A percentile compares a stretch with the other conserved stretches of the same genome.
phyloP scores from a whole-genome alignment of 192 early-diverging fungal species.

The Helicostylum pulchrum region DNA sequence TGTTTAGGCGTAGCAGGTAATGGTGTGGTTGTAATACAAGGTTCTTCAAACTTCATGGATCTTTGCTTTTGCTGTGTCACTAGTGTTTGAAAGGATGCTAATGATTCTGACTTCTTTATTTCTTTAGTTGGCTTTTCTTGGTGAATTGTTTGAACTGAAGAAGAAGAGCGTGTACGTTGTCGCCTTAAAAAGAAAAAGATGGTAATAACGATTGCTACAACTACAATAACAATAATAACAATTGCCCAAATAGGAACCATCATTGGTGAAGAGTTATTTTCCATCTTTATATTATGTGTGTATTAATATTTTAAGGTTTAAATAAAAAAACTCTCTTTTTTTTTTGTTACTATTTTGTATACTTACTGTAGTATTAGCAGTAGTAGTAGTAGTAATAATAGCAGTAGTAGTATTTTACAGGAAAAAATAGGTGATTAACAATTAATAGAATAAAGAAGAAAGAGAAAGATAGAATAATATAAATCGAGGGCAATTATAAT shows the following conservation, averaged over 20 bases:
- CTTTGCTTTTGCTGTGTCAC: constrained; percentile 1
- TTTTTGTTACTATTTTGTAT: background rate
- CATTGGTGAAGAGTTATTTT: background rate
- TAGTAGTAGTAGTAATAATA: too few species aligned
- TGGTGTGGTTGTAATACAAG: background rate
- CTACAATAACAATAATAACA: constrained; percentile 13
- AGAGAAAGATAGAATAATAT: background rate
- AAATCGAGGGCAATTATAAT: background rate
- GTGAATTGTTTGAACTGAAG: background rate
- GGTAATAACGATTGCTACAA: background rate
- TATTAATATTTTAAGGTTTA: too few species aligned
- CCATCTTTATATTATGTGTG: background rate
- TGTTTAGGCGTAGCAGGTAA: background rate
- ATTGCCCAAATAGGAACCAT: constrained; percentile 11
- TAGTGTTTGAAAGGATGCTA: constrained; percentile 3
- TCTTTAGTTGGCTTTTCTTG: too few species aligned
- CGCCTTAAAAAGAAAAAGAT: background rate
- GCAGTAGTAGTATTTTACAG: too few species aligned
- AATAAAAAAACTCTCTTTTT: constrained; percentile 1
- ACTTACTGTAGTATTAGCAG: background rate
- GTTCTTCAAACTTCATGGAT: background rate
- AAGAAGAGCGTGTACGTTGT: background rate
- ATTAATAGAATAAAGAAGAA: background rate
- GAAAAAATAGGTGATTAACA: constrained; percentile 1
- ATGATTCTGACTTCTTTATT: too few species aligned